These are phyloP conservation scores for Glycyrrhiza uralensis DNA, from an alignment of 306 rosid genomes.

Conservation along the genomic window DNA sequence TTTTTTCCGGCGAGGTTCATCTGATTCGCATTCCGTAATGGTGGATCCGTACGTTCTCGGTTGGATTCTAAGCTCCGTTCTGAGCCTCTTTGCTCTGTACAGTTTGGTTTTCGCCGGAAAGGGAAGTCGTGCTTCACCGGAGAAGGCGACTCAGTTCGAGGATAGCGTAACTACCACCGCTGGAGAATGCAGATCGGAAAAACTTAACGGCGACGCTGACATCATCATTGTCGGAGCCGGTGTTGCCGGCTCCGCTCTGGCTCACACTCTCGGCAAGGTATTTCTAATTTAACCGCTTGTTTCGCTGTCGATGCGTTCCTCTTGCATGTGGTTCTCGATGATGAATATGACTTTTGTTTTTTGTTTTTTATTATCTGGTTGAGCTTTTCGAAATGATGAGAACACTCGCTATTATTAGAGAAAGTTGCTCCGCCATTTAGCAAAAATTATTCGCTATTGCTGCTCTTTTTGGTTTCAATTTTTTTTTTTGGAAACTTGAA, in stretches of 20 bases:
- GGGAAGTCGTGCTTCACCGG: constrained; percentile 11
- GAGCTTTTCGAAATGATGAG: neutral
- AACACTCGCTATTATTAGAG: neutral
- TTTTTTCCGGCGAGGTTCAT: constrained; percentile 19
- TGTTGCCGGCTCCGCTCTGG: constrained; percentile 93
- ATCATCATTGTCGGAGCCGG: constrained; percentile 96
- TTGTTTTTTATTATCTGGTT: neutral
- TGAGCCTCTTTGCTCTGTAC: constrained; percentile 49
- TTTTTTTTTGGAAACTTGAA: neutral
- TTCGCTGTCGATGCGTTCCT: neutral
- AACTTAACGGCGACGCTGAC: constrained; percentile 42
- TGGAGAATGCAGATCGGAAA: constrained; percentile 61
- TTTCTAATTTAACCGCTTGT: neutral
- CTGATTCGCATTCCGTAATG: constrained; percentile 35
- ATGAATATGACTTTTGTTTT: neutral
- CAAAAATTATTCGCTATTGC: neutral
- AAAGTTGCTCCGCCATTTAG: neutral
- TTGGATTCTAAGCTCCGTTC: constrained; percentile 47
- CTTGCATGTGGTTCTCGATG: neutral
- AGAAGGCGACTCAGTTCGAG: constrained; percentile 23
- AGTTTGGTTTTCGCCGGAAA: constrained; percentile 29
- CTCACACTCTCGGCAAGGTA: constrained; percentile 95
- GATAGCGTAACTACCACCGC: constrained; percentile 34
- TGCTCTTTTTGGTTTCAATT: neutral
- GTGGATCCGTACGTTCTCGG: constrained; percentile 52